Evolutionary conservation across 2,329 filamentous ascomycete species (phyloP).

Genomic region (Pestalotiopsis sp.): DNA sequence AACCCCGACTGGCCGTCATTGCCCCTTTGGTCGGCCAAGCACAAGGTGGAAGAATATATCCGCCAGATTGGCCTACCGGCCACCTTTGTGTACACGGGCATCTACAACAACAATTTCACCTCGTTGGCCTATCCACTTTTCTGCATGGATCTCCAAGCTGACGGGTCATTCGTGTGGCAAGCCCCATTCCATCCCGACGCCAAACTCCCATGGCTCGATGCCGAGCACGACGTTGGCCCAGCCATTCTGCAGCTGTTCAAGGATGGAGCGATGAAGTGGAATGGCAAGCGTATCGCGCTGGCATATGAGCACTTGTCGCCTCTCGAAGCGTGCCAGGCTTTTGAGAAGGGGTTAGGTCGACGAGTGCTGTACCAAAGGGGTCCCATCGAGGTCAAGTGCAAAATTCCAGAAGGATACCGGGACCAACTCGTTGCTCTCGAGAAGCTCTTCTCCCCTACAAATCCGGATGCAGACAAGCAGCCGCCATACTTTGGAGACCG

Average conservation of each 20-base stretch:
- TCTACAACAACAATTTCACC: conserved; percentile 99
- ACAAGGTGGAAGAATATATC: conserved; percentile 89
- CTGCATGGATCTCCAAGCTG: conserved; percentile 85
- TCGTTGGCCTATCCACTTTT: conserved; percentile 90
- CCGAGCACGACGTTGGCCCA: conserved; percentile 93
- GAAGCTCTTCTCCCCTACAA: conserved; percentile 57
- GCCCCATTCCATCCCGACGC: conserved; percentile 91
- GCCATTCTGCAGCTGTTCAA: conserved; percentile 94
- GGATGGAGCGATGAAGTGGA: conserved; percentile 86
- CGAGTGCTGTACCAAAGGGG: conserved; percentile 78
- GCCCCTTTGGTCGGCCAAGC: conserved; percentile 91
- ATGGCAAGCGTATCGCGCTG: conserved; percentile 75
- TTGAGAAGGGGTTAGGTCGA: conserved; percentile 76
- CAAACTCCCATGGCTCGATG: conserved; percentile 92
- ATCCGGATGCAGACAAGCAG: conserved; percentile 56
- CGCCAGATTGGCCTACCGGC: conserved; percentile 79
- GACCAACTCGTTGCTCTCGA: conserved; percentile 78
- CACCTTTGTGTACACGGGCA: conserved; percentile 94
- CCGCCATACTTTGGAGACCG: conserved; percentile 65
- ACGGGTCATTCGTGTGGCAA: conserved; percentile 89
- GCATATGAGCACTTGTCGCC: conserved; percentile 91
- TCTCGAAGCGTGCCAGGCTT: conserved; percentile 77
- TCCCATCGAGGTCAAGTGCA: conserved; percentile 81
- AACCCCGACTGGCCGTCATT: conserved; percentile 77
- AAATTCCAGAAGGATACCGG: conserved; percentile 84